phyloP scores from a whole-genome alignment of 352 stramenopile species.

The Phytophthora cactorum region DNA sequence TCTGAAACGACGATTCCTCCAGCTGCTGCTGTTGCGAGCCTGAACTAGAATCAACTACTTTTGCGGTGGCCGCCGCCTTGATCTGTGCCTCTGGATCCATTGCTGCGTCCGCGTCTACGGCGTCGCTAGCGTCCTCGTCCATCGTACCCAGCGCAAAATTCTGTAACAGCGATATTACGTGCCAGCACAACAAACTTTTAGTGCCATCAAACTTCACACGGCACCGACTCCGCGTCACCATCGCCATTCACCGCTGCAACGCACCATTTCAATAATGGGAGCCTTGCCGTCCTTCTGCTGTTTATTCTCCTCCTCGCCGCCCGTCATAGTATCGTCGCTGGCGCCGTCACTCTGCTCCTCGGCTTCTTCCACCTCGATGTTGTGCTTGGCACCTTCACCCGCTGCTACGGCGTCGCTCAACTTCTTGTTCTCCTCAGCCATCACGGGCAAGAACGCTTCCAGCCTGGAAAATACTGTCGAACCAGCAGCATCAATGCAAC shows the following conservation, averaged over 20 bases:
- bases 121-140: conserved; percentile 48
- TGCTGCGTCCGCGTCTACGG: conserved; percentile 30
- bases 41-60: conserved; percentile 1
- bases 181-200: background rate
- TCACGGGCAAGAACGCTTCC: conserved; percentile 75
- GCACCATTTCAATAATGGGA: conserved; percentile 81
- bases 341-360: conserved; percentile 35
- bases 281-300: conserved; percentile 33
- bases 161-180: conserved; percentile 25
- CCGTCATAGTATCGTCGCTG: conserved; percentile 25
- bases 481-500: conserved; percentile 2
- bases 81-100: conserved; percentile 32
- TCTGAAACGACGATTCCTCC: conserved; percentile 25
- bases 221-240: background rate
- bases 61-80: conserved; percentile 27
- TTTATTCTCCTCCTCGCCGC: conserved; percentile 23
- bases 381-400: conserved; percentile 68
- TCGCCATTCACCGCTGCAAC: conserved; percentile 15
- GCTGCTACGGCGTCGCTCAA: conserved; percentile 64
- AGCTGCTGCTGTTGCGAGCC: conserved; percentile 15
- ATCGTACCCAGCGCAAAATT: conserved; percentile 82
- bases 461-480: conserved; percentile 71
- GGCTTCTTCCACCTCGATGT: conserved; percentile 68
- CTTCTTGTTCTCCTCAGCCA: conserved; percentile 81
- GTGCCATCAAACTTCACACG: background rate